These are phyloP conservation scores for Bryum argenteum DNA, from an alignment of 225 moss, liverwort and hornwort genomes.

Conservation along the genomic window DNA sequence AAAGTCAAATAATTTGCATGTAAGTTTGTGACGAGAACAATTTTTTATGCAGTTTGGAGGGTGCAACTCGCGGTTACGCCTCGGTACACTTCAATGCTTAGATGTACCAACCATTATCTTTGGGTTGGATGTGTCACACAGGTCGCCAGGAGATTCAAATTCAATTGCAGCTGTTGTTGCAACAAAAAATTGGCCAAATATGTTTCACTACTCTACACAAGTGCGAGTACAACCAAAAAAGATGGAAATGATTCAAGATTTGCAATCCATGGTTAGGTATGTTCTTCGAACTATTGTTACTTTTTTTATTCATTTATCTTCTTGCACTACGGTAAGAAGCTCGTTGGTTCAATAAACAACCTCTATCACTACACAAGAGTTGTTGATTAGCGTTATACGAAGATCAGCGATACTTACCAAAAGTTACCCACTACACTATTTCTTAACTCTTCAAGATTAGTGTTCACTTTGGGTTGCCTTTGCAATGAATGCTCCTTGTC, in stretches of 20 bases:
- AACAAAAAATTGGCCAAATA: conserved; percentile 71
- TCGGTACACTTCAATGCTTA: conserved; percentile 20
- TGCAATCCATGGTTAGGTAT: conserved; percentile 72
- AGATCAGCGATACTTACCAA: too few species aligned
- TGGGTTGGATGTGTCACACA: conserved; percentile 86
- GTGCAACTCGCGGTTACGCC: conserved; percentile 40
- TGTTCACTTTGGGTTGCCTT: not conserved
- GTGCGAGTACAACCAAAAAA: conserved; percentile 70
- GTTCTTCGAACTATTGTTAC: conserved; percentile 2
- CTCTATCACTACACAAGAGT: too few species aligned
- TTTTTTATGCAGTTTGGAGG: conserved; percentile 40
- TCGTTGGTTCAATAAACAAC: not conserved
- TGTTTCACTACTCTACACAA: conserved; percentile 67
- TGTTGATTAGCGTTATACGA: too few species aligned
- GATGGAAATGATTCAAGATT: conserved; percentile 73
- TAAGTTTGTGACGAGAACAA: too few species aligned
- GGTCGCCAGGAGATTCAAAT: conserved; percentile 70
- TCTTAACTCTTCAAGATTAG: too few species aligned
- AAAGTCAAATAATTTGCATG: too few species aligned
- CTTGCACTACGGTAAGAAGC: too few species aligned
- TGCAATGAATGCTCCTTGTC: too few species aligned
- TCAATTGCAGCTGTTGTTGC: conserved; percentile 88
- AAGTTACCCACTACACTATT: too few species aligned
- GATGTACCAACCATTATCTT: conserved; percentile 65
- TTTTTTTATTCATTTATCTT: too few species aligned